Evolutionary conservation across 257 asterid genomes (phyloP).

Genomic region (Solanum sitiens): DNA sequence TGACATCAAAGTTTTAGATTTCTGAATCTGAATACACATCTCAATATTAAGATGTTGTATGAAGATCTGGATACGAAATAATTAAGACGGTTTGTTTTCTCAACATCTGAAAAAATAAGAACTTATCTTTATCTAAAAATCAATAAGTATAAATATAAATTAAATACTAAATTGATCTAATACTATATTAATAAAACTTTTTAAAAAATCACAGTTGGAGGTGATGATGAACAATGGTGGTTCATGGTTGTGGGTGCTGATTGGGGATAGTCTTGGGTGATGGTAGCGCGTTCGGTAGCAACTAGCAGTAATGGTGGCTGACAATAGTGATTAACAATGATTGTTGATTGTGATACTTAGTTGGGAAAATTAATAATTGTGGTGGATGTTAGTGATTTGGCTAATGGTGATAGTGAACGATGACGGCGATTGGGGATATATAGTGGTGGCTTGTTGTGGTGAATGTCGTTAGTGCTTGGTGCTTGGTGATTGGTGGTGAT

Average conservation of each 20-base stretch:
- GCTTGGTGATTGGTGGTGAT: not conserved
- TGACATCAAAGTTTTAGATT: not conserved
- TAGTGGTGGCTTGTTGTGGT: not conserved
- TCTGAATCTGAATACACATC: not conserved
- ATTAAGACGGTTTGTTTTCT: not conserved
- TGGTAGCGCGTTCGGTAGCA: not conserved
- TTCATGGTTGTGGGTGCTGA: not conserved
- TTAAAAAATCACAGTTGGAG: not conserved
- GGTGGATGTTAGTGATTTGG: not conserved
- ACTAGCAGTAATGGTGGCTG: not conserved
- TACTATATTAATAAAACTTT: not conserved
- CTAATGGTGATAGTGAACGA: not conserved
- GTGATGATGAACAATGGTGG: not conserved
- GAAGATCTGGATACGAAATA: not conserved
- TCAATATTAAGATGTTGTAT: not conserved
- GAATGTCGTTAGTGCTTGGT: not conserved
- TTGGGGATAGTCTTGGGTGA: not conserved
- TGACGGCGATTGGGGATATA: not conserved
- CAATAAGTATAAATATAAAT: not conserved
- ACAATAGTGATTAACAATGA: not conserved
- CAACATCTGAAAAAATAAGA: not conserved
- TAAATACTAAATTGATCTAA: not conserved
- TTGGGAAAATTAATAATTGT: not conserved
- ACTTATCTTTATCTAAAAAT: not conserved
- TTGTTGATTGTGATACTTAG: not conserved